These are phyloP conservation scores for Penicillium aurantiogriseum DNA, from an alignment of 2,329 filamentous ascomycete genomes.

Conservation along the genomic window DNA sequence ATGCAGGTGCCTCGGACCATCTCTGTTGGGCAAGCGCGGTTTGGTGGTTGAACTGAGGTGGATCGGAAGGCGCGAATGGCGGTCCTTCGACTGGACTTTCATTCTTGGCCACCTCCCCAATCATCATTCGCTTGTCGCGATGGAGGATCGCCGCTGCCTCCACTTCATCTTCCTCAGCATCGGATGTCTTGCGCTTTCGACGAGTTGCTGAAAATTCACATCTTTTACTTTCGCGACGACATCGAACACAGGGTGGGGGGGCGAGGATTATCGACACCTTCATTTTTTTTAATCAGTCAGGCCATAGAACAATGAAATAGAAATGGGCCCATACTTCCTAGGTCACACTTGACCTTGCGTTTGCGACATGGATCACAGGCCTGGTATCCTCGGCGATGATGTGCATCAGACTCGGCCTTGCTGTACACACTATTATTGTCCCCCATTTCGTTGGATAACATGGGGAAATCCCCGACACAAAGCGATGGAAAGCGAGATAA, in stretches of 20 bases:
- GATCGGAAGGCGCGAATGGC: slow-evolving; percentile 28
- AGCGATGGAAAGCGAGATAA: slow-evolving; percentile 42
- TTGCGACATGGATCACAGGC: slow-evolving; percentile 51
- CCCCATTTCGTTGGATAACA: slow-evolving; percentile 25
- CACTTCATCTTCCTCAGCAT: slow-evolving; percentile 41
- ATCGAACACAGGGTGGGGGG: slow-evolving; percentile 90
- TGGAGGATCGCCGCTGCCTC: slow-evolving; percentile 42
- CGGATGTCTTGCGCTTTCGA: slow-evolving; percentile 77
- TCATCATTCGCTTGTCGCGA: slow-evolving; percentile 55
- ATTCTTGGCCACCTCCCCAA: slow-evolving; percentile 42
- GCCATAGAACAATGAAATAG: slow-evolving; percentile 8
- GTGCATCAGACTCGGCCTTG: slow-evolving; percentile 36
- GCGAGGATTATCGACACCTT: slow-evolving; percentile 81
- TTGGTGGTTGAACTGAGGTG: slow-evolving; percentile 27
- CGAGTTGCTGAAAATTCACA: slow-evolving; percentile 96
- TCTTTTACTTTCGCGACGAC: slow-evolving; percentile 90
- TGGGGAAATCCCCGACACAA: slow-evolving; percentile 28
- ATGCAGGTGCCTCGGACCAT: slow-evolving; percentile 31
- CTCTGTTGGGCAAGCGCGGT: slow-evolving; percentile 25
- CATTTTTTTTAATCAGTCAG: slow-evolving; percentile 17
- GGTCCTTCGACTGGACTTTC: slow-evolving; percentile 27
- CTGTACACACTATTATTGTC: slow-evolving; percentile 21
- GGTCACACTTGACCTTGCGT: slow-evolving; percentile 51
- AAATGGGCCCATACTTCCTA: slow-evolving; percentile 42
- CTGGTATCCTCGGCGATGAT: slow-evolving; percentile 50